Conservation (phyloP, 345 rosid genomes). For the Cardamine resedifolia region DNA sequence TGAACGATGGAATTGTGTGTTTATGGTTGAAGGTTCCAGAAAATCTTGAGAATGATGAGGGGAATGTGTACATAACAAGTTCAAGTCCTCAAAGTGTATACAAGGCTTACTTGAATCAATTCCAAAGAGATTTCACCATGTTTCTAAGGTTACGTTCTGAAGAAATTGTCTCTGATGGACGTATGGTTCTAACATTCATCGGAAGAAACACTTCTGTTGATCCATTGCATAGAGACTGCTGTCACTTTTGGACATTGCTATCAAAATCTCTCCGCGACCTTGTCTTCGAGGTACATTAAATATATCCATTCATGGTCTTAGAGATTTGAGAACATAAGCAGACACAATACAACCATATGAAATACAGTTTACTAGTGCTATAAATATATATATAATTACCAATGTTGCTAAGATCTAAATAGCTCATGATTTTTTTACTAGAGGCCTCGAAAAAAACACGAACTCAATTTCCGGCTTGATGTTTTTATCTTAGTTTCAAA, state of each 20-base stretch:
- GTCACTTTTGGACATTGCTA: constrained; percentile 40
- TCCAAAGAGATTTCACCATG: constrained; percentile 44
- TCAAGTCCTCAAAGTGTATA: constrained; percentile 40
- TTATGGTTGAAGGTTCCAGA: constrained; percentile 30
- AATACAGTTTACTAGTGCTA: neutral
- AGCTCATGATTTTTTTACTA: neutral
- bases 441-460: neutral
- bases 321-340: neutral
- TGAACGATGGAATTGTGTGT: neutral
- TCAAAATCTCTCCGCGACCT: constrained; percentile 32
- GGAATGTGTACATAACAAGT: constrained; percentile 31
- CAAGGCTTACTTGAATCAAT: constrained; percentile 47
- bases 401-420: neutral
- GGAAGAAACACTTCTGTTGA: constrained; percentile 39
- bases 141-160: constrained; percentile 45
- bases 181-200: constrained; percentile 43
- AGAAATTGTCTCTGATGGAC: constrained; percentile 45
- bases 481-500: neutral
- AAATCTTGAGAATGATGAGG: constrained; percentile 26
- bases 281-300: constrained; percentile 29
- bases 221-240: constrained; percentile 37
- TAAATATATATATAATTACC: neutral
- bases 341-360: neutral
- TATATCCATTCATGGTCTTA: neutral
- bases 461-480: neutral